Conservation (phyloP, 805 yeast species). For the Teunomyces barrocoloradensis region DNA sequence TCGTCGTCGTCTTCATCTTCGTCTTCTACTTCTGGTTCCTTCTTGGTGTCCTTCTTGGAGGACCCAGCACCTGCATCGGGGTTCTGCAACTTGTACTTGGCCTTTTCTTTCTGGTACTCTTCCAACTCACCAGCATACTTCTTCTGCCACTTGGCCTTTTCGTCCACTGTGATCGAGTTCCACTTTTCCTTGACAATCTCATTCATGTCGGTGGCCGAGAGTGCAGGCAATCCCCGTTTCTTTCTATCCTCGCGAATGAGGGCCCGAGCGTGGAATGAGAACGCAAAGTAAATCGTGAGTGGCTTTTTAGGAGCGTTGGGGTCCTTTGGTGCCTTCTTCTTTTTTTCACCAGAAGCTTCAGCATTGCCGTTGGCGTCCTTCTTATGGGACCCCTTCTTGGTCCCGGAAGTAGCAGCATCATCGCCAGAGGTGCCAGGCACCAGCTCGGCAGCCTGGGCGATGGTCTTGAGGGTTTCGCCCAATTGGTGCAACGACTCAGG, state of each 20-base stretch:
- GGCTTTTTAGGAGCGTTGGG: conserved; percentile 98
- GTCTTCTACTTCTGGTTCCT: background rate
- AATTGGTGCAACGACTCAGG: conserved; percentile 39
- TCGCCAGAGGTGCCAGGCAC: conserved; percentile 8
- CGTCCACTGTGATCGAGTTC: conserved; percentile 63
- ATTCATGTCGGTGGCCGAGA: conserved; percentile 75
- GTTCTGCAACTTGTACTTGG: conserved; percentile 25
- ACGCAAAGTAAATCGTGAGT: conserved; percentile 77
- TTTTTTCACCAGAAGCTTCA: conserved; percentile 34
- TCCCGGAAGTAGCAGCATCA: conserved; percentile 13
- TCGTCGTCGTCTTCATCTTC: background rate
- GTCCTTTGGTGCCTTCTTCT: conserved; percentile 55
- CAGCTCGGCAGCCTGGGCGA: conserved; percentile 27
- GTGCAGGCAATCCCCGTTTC: conserved; percentile 53
- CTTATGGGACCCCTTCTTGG: conserved; percentile 12
- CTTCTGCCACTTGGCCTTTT: conserved; percentile 69
- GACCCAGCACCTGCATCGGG: background rate
- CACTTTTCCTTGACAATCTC: conserved; percentile 76
- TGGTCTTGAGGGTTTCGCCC: conserved; percentile 37
- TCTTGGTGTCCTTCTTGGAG: background rate
- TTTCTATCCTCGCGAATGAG: conserved; percentile 67
- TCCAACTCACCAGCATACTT: conserved; percentile 48
- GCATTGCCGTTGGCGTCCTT: conserved; percentile 12
- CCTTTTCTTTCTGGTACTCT: conserved; percentile 30
- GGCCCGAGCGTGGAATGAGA: conserved; percentile 71